Evolutionary conservation across 139 green algal genomes (phyloP), one percentile per base, ranked within the genome.

Genomic region (Haematococcus sp.): DNA sequence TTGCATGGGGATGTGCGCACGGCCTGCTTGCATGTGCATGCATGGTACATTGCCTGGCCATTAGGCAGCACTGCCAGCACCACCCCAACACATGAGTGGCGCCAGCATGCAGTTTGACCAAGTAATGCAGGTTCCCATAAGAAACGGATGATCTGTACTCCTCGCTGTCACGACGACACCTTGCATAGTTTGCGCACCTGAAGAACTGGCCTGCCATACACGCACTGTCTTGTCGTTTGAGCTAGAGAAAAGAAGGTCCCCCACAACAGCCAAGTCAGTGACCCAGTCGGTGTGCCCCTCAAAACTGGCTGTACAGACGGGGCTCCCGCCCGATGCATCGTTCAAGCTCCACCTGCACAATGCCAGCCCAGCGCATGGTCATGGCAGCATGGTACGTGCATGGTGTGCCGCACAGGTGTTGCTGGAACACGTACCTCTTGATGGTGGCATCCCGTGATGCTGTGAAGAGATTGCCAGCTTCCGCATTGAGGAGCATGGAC

Each of bases 231-330:
- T 80, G 78, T 91, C 86, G 35, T 83, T 89, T 1, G 84, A 90
- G 74, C 80, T 85, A 4, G 74, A 85, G 30, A 89, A 80, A 16
- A 93, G 80, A 25, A 87, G 68, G 11, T 86, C 60, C 3, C 71
- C 78, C 25, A 88, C 61, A 2, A 88, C 55, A 5, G 71, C 59
- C 19, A 91, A 49, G 49, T 85, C 84, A 28, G 91, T 93, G n/a
- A 93, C 88, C 88, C 88, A 93, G 77, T 91, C 88, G 4, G 83
- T 74, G 54, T 93, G 88, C 1, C 84, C 86, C 28, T 90, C 88
- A 60, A 88, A 91, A 44, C 40, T 81, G 9, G 66, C 75, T 25
- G 82, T 71, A 23, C 79, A 79, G 2, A 56, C 17, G 0, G 80
- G 75, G 52, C 75, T 27, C 17, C 58, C 63, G 1, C 15, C 46